Conservation (phyloP, 345 rosid species). For the Kandelia obovata region DNA sequence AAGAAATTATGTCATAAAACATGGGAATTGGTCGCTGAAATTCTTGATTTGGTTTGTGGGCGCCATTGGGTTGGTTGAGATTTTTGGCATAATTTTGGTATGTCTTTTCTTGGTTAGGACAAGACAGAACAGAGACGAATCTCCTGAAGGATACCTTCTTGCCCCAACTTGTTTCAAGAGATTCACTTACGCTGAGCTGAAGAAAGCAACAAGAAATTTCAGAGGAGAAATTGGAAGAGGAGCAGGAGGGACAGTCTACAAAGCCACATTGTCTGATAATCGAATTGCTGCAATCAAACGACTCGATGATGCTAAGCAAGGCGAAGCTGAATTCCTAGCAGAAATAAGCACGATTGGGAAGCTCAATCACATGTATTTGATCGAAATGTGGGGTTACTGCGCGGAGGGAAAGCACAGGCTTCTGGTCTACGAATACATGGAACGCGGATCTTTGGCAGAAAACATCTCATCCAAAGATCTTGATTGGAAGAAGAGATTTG, state of each 20-base stretch:
- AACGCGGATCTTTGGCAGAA: conserved; percentile 15
- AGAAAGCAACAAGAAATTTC: conserved; percentile 23
- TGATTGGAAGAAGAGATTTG: conserved; percentile 14
- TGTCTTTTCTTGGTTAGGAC: conserved; percentile 24
- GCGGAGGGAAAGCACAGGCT: conserved; percentile 27
- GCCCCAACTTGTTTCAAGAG: conserved; percentile 27
- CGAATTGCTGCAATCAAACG: conserved; percentile 28
- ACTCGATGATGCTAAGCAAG: conserved; percentile 21
- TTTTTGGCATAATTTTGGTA: conserved; percentile 20
- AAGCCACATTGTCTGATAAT: conserved; percentile 18
- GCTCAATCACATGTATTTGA: conserved; percentile 38
- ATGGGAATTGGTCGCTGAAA: conserved; percentile 4
- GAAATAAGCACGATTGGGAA: conserved; percentile 38
- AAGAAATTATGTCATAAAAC: not conserved
- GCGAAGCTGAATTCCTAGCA: conserved; percentile 37
- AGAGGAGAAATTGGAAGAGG: conserved; percentile 34
- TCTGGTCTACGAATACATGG: conserved; percentile 19
- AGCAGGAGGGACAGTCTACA: conserved; percentile 28
- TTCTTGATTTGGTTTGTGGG: conserved; percentile 29
- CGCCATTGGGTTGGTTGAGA: conserved; percentile 30
- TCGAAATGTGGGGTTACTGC: conserved; percentile 35
- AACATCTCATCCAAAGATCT: conserved; percentile 4
- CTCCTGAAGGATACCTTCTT: conserved; percentile 7
- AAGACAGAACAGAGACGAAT: not conserved
- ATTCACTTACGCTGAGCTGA: conserved; percentile 26